These are phyloP conservation scores for Podila verticillata DNA, from an alignment of 192 early-diverging fungal genomes.

Conservation along the genomic window DNA sequence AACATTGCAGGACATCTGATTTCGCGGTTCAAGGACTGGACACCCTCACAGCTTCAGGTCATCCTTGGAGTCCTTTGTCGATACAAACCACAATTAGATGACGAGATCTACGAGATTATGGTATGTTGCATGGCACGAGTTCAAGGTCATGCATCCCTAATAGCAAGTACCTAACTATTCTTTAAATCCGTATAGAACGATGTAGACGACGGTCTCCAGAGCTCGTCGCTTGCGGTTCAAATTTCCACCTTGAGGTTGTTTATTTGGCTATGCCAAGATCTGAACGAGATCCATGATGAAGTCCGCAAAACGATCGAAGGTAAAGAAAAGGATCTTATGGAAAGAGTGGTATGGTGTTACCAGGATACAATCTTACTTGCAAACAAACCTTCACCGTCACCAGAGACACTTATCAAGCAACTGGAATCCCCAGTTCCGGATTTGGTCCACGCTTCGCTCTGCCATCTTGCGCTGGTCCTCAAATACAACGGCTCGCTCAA, in stretches of 20 bases:
- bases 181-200: conserved; percentile 32
- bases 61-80: conserved; percentile 37
- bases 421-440: conserved; percentile 17
- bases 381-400: neutral
- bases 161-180: neutral
- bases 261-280: conserved; percentile 44
- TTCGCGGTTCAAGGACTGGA: conserved; percentile 48
- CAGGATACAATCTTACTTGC: neutral
- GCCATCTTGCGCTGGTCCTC: conserved; percentile 15
- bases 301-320: conserved; percentile 51
- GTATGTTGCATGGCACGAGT: conserved; percentile 4
- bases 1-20: conserved; percentile 31
- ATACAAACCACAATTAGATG: conserved; percentile 42
- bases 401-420: conserved; percentile 40
- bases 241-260: conserved; percentile 50
- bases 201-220: conserved; percentile 45
- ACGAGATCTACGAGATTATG: conserved; percentile 55
- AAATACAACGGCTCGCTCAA: conserved; percentile 14
- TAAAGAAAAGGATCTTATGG: neutral
- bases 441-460: conserved; percentile 25
- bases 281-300: conserved; percentile 51
- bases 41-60: conserved; percentile 37
- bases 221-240: conserved; percentile 46
- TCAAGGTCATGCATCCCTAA: neutral
- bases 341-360: neutral